Evolutionary conservation across 768 basidiomycete genomes (phyloP).

Genomic region (Udeniomyces megalosporus): DNA sequence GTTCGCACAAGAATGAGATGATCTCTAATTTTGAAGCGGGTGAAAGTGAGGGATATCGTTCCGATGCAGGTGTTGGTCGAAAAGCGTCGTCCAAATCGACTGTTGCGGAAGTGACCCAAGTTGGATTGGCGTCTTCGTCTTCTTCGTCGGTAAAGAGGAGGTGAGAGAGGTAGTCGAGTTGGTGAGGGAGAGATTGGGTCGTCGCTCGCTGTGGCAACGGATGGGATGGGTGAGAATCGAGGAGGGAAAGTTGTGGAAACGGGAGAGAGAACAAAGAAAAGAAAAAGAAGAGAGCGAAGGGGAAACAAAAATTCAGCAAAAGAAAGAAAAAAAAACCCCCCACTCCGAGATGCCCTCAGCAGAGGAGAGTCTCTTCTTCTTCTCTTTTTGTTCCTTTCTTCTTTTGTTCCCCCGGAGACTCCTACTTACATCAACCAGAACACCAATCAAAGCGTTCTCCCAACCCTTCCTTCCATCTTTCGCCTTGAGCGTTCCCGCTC

Average conservation of each 20-base stretch:
- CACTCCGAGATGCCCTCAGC: no score
- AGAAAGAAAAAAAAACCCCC: no score
- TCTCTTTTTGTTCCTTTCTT: no score
- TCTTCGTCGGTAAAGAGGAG: constrained; percentile 48
- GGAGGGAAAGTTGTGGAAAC: not conserved
- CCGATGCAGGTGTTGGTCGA: constrained; percentile 37
- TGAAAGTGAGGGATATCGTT: constrained; percentile 58
- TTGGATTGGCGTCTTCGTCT: constrained; percentile 15
- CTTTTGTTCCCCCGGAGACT: no score
- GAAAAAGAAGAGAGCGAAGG: no score
- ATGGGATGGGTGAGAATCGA: not conserved
- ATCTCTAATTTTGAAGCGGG: constrained; percentile 69
- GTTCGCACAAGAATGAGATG: constrained; percentile 71
- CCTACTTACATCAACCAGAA: constrained; percentile 67
- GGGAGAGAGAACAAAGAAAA: not conserved
- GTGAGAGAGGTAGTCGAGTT: constrained; percentile 53
- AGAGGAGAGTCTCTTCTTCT: no score
- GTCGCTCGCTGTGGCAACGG: constrained; percentile 39
- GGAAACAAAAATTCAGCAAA: no score
- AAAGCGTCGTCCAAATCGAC: constrained; percentile 15
- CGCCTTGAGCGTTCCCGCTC: constrained; percentile 38
- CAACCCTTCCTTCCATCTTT: constrained; percentile 66
- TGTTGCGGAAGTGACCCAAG: not conserved
- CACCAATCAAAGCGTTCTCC: constrained; percentile 56
- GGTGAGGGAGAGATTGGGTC: constrained; percentile 49